Base-by-base conservation (phyloP, 1,284 basidiomycete species). In the Sanghuangporus baumii region DNA sequence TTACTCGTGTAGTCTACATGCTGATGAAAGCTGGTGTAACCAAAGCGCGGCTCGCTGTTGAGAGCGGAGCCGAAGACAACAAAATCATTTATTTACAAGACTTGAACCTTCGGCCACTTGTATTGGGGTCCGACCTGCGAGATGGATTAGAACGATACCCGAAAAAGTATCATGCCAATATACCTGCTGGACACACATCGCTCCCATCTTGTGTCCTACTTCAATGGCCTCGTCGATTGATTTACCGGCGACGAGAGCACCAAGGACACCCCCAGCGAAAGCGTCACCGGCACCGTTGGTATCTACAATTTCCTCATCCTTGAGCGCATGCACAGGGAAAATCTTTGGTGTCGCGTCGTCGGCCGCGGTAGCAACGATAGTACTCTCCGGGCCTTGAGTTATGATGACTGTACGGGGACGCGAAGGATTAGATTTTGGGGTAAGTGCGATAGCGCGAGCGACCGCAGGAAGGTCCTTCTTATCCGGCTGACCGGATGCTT, bases 221-320 rank as follows among this genome's bases (percentile, higher is more conserved):
- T 91, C 84, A 66, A 99, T 83, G 61, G 84, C 85, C 74, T 94
- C 87, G 48, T 92, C 88, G 56, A 96, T 72, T 52, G 72, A 77
- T 83, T 94, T 98, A 26, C 94, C 95, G 48, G 84, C 75, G 57
- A 94, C 87, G 59, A 88, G 82, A 1, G 91, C 96, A 57, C 93
- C 97, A 57, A 98, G 74, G 81, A 98, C 96, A 55, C 94, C 97
- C 66, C 97, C 97, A n/a, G 95, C 94, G 70, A 99, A 99, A 58
- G 94, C 95, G 75, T 99, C 97, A 59, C 97, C 97, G n/a, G 97
- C 97, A 59, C 94, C 97, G 77, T 99, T 99, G 62, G 97, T 99
- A 76, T 99, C 97, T 64, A 98, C 88, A 70, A 99, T 96, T 74
- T 89, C 74, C 62, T 82, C 83, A 67, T 81, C 79, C 59, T 76